These are phyloP conservation scores for Elsinoe ampelina DNA, from an alignment of 2,329 filamentous ascomycete genomes.

Conservation along the genomic window DNA sequence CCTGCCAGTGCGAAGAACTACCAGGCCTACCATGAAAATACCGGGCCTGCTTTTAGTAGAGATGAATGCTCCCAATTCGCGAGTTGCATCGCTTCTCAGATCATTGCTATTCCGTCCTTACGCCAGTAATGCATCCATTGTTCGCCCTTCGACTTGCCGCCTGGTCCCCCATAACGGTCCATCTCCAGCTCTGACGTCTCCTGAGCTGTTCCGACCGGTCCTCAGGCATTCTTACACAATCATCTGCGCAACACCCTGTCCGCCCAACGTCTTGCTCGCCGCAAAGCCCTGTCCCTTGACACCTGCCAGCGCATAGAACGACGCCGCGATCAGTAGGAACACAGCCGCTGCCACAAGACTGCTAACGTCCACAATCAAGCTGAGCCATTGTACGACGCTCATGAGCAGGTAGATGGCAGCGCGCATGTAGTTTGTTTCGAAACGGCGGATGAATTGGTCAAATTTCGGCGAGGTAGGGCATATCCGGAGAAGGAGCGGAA, in stretches of 20 bases:
- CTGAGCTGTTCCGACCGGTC: neutral
- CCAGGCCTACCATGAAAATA: neutral
- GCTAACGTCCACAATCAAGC: constrained; percentile 53
- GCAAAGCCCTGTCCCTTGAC: constrained; percentile 79
- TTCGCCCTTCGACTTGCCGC: neutral
- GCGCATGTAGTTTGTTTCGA: constrained; percentile 96
- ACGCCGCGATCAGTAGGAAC: constrained; percentile 63
- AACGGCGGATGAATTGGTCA: constrained; percentile 78
- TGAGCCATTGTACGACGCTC: constrained; percentile 77
- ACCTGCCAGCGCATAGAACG: constrained; percentile 73
- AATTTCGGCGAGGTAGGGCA: constrained; percentile 89
- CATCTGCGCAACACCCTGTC: constrained; percentile 92
- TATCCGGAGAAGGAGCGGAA: constrained; percentile 91
- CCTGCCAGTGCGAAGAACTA: neutral
- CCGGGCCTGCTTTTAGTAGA: neutral
- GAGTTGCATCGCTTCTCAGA: neutral
- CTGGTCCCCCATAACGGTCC: neutral
- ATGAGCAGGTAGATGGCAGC: constrained; percentile 76
- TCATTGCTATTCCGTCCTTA: neutral
- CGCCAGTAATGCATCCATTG: neutral
- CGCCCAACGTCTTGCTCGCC: constrained; percentile 91
- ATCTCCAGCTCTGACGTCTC: neutral
- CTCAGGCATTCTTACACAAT: constrained; percentile 57
- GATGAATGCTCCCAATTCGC: neutral
- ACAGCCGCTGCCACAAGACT: constrained; percentile 81